These are phyloP conservation scores for Metarhizium sp. DNA, from an alignment of 2,329 filamentous ascomycete genomes.

Conservation along the genomic window DNA sequence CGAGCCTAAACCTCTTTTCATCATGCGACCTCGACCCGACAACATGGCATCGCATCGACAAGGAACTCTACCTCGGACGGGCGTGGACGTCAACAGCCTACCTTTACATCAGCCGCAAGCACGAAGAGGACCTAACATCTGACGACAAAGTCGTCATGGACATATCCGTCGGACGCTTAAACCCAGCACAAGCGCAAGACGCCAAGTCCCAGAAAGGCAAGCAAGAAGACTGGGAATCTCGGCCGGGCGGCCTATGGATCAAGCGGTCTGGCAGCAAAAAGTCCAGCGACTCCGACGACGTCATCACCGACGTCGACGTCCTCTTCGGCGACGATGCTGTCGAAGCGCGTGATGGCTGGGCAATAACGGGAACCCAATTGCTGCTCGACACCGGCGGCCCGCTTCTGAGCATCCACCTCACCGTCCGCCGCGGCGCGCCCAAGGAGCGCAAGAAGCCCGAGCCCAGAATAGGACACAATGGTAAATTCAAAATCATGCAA, in stretches of 20 bases:
- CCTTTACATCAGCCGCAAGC: conserved; percentile 72
- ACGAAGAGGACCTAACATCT: conserved; percentile 68
- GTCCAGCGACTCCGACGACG: conserved; percentile 63
- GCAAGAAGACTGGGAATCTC: conserved; percentile 64
- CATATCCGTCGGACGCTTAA: conserved; percentile 61
- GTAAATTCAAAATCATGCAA: conserved; percentile 96
- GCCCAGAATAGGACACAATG: conserved; percentile 75
- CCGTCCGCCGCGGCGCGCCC: conserved; percentile 62
- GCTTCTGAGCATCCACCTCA: conserved; percentile 63
- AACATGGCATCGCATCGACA: conserved; percentile 75
- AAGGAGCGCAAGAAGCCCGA: conserved; percentile 57
- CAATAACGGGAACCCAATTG: conserved; percentile 64
- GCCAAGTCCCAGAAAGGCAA: conserved; percentile 37
- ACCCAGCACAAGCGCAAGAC: conserved; percentile 40
- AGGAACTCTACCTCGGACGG: conserved; percentile 73
- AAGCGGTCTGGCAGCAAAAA: conserved; percentile 63
- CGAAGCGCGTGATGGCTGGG: conserved; percentile 81
- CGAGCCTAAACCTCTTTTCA: conserved; percentile 62
- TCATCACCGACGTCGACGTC: conserved; percentile 74
- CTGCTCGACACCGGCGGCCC: conserved; percentile 56
- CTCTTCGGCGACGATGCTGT: conserved; percentile 86
- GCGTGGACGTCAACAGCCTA: conserved; percentile 71
- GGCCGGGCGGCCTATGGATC: conserved; percentile 73
- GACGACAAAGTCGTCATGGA: conserved; percentile 75
- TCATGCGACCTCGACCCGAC: conserved; percentile 65